phyloP scores from a whole-genome alignment of 2,329 filamentous ascomycete species.

The Aphanocladium album region DNA sequence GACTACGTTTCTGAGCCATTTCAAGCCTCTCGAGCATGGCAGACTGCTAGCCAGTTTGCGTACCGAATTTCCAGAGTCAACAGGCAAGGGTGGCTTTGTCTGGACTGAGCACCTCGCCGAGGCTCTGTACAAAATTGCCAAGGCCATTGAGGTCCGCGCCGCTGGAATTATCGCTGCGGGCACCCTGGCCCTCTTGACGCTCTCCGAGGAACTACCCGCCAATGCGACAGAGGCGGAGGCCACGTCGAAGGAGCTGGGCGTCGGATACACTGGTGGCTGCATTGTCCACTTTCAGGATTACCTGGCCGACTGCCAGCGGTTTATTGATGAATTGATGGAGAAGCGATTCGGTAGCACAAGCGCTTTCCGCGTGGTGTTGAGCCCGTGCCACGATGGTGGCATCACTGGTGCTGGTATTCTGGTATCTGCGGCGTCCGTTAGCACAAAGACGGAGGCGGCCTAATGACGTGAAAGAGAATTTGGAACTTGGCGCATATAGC shows the following conservation, averaged over 20 bases:
- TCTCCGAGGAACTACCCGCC: slow-evolving; percentile 60
- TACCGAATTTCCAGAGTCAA: slow-evolving; percentile 46
- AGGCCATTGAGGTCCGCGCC: slow-evolving; percentile 65
- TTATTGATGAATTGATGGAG: slow-evolving; percentile 53
- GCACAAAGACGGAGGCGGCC: slow-evolving; percentile 30
- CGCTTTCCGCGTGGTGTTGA: slow-evolving; percentile 43
- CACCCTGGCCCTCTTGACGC: slow-evolving; percentile 62
- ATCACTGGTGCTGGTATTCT: slow-evolving; percentile 58
- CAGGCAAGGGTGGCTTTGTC: slow-evolving; percentile 42
- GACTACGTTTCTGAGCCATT: slow-evolving; percentile 68
- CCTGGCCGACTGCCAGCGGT: slow-evolving; percentile 61
- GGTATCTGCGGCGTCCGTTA: slow-evolving; percentile 39
- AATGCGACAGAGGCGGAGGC: slow-evolving; percentile 16
- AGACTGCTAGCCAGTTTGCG: slow-evolving; percentile 43
- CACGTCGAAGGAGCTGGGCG: slow-evolving; percentile 54
- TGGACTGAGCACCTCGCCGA: slow-evolving; percentile 60
- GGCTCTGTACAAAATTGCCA: slow-evolving; percentile 61
- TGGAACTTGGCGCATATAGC: not conserved
- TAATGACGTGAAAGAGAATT: not conserved
- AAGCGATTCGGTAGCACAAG: slow-evolving; percentile 23
- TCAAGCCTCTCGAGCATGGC: slow-evolving; percentile 48
- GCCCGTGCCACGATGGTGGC: slow-evolving; percentile 56
- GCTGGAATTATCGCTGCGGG: slow-evolving; percentile 70
- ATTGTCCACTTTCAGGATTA: slow-evolving; percentile 77
- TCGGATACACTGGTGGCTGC: slow-evolving; percentile 75